Percentiles rank a stretch among this genome's conserved stretches.
phyloP scores from a whole-genome alignment of 2,329 filamentous ascomycete species.

The Colletotrichum tanaceti region DNA sequence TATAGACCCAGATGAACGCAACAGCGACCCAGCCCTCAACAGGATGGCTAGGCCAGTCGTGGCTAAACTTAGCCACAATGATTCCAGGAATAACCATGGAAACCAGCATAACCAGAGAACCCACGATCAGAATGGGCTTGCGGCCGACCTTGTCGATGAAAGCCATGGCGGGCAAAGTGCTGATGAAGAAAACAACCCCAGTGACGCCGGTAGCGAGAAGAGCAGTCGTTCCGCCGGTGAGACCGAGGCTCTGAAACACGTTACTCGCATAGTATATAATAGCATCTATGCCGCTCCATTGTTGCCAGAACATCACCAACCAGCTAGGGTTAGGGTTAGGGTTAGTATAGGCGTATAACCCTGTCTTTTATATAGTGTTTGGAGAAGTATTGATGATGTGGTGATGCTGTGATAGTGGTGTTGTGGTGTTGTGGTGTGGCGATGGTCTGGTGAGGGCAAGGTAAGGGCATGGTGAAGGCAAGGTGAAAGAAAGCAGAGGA shows the following conservation, averaged over 20 bases:
- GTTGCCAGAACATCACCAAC: constrained; percentile 62
- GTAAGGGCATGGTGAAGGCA: no score
- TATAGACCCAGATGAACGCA: constrained; percentile 49
- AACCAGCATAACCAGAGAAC: constrained; percentile 53
- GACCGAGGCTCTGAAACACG: constrained; percentile 72
- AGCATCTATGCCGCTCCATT: constrained; percentile 49
- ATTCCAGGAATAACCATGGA: constrained; percentile 55
- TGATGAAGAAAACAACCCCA: constrained; percentile 62
- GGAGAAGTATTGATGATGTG: neutral
- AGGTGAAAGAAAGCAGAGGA: neutral
- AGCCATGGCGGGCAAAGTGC: constrained; percentile 48
- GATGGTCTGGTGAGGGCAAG: no score
- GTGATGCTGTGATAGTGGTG: neutral
- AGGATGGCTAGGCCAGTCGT: constrained; percentile 51
- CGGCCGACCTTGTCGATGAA: constrained; percentile 56
- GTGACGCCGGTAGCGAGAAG: constrained; percentile 73
- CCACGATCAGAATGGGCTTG: constrained; percentile 53
- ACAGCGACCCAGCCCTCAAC: constrained; percentile 55
- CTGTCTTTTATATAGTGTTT: neutral
- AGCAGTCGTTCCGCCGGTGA: constrained; percentile 68
- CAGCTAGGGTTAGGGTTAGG: constrained; percentile 46
- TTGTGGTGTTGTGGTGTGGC: neutral
- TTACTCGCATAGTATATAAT: constrained; percentile 64
- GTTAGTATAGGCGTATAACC: neutral
- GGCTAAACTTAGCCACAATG: constrained; percentile 52